Evolutionary conservation across 805 yeast species (phyloP).

Genomic region (Helenozyma rhizophorensis): DNA sequence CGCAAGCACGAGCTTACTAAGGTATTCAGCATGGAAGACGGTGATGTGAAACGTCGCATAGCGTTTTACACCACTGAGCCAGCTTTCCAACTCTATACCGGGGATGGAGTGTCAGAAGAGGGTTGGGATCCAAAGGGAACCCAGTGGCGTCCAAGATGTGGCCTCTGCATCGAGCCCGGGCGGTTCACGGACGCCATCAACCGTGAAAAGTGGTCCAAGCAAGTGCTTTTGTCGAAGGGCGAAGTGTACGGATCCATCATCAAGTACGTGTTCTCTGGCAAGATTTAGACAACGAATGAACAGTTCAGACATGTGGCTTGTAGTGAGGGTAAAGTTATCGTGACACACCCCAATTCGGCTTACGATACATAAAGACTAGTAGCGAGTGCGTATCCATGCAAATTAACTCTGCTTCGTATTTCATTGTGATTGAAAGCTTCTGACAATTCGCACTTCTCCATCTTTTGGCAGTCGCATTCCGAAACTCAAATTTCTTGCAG

Average conservation of each 20-base stretch:
- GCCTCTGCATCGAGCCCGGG: slow-evolving; percentile 61
- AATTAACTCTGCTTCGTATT: too few relatives aligned
- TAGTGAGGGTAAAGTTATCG: too few relatives aligned
- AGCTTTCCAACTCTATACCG: slow-evolving; percentile 61
- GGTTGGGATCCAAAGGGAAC: slow-evolving; percentile 19
- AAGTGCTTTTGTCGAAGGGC: slow-evolving; percentile 46
- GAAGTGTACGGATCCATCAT: slow-evolving; percentile 50
- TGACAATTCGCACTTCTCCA: too few relatives aligned
- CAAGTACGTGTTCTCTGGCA: slow-evolving; percentile 23
- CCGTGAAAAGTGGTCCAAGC: slow-evolving; percentile 40
- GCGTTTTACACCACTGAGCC: slow-evolving; percentile 63
- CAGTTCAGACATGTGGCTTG: too few relatives aligned
- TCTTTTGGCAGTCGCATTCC: too few relatives aligned
- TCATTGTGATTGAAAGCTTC: too few relatives aligned
- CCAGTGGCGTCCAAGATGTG: slow-evolving; percentile 33
- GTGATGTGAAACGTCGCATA: too few relatives aligned
- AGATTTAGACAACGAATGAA: too few relatives aligned
- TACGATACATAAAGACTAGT: too few relatives aligned
- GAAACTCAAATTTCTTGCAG: too few relatives aligned
- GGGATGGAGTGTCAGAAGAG: slow-evolving; percentile 43
- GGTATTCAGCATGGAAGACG: slow-evolving; percentile 37
- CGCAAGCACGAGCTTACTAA: slow-evolving; percentile 31
- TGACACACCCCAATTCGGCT: too few relatives aligned
- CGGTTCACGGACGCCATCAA: slow-evolving; percentile 55
- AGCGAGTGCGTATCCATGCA: too few relatives aligned